A percentile compares a stretch with the other conserved stretches of the same genome.
These are phyloP conservation scores for Kalmusia sp. DNA, from an alignment of 2,329 filamentous ascomycete genomes.

Conservation along the genomic window DNA sequence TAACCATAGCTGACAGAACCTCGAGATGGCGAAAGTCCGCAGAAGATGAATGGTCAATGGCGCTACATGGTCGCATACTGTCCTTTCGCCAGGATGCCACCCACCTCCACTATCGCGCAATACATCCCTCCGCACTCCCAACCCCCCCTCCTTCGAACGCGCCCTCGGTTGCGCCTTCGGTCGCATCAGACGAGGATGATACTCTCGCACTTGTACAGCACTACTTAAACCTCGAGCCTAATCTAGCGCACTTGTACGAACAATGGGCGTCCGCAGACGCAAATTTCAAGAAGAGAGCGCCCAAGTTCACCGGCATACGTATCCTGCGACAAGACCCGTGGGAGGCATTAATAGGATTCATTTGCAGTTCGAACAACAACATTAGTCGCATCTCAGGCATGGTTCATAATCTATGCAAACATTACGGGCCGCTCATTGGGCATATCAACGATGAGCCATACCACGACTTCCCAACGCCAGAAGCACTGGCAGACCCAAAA, in stretches of 20 bases:
- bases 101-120: slow-evolving; percentile 80
- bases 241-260: slow-evolving; percentile 77
- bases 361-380: slow-evolving; percentile 99
- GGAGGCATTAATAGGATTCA: slow-evolving; percentile 93
- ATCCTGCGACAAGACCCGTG: slow-evolving; percentile 95
- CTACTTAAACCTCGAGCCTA: slow-evolving; percentile 86
- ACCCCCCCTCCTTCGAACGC: slow-evolving; percentile 48
- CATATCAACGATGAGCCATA: slow-evolving; percentile 74
- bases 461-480: slow-evolving; percentile 85
- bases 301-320: slow-evolving; percentile 86
- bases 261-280: slow-evolving; percentile 86
- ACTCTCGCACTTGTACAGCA: slow-evolving; percentile 78
- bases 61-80: slow-evolving; percentile 83
- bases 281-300: slow-evolving; percentile 88
- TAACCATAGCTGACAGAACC: background rate
- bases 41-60: slow-evolving; percentile 86
- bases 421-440: slow-evolving; percentile 82
- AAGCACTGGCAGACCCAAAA: slow-evolving; percentile 72
- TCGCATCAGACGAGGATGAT: slow-evolving; percentile 63
- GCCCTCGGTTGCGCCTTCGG: slow-evolving; percentile 39
- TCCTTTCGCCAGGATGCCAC: slow-evolving; percentile 82
- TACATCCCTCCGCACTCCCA: slow-evolving; percentile 56
- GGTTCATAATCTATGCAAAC: slow-evolving; percentile 87
- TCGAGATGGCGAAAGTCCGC: slow-evolving; percentile 82
- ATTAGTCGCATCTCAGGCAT: slow-evolving; percentile 95